A percentile compares a stretch with the other conserved stretches of the same genome.
phyloP scores from a whole-genome alignment of 2,329 filamentous ascomycete species.

The Cytospora chrysosperma region DNA sequence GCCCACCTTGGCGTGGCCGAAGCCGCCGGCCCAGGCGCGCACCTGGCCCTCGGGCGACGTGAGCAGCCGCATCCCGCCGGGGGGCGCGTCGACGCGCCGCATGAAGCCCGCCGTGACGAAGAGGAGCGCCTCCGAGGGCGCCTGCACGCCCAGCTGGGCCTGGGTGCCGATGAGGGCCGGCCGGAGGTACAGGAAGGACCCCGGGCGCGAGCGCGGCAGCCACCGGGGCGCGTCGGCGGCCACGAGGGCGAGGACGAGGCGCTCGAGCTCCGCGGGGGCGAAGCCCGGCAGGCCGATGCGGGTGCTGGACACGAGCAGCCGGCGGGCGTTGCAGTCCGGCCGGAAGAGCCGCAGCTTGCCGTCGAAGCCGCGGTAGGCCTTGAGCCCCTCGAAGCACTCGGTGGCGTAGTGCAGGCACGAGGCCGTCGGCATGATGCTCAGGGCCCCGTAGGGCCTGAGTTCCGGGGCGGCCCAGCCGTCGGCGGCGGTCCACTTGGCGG shows the following conservation, averaged over 20 bases:
- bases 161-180: conserved; percentile 86
- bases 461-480: conserved; percentile 72
- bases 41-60: conserved; percentile 80
- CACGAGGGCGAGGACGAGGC: conserved; percentile 70
- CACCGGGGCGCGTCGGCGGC: conserved; percentile 74
- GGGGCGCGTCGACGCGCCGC: conserved; percentile 52
- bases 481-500: conserved; percentile 62
- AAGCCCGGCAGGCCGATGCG: conserved; percentile 77
- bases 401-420: conserved; percentile 85
- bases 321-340: conserved; percentile 68
- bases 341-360: conserved; percentile 75
- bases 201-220: conserved; percentile 69
- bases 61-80: conserved; percentile 68
- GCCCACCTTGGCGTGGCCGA: conserved; percentile 88
- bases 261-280: conserved; percentile 67
- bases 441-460: conserved; percentile 73
- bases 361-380: conserved; percentile 77
- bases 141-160: conserved; percentile 74
- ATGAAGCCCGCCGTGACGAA: conserved; percentile 73
- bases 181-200: conserved; percentile 78
- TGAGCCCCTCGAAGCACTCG: conserved; percentile 84
- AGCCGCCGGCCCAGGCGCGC: conserved; percentile 89
- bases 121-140: conserved; percentile 80
- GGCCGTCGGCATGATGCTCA: conserved; percentile 77
- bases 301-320: conserved; percentile 58